phyloP scores from a whole-genome alignment of 345 rosid genomes.

The Nephelium lappaceum region DNA sequence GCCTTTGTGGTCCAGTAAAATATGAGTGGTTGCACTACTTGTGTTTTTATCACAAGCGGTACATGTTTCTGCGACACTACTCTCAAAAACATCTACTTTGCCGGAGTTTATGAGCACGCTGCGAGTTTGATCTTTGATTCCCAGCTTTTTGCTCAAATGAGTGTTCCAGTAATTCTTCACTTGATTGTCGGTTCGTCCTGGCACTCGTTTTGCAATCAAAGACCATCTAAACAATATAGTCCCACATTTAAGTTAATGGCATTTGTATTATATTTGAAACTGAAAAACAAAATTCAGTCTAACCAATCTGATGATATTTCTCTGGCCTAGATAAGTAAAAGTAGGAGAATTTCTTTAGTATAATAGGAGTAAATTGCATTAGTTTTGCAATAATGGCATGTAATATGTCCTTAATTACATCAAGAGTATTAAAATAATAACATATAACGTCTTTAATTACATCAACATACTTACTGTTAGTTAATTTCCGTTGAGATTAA shows the following conservation, averaged over 20 bases:
- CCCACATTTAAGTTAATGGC: background rate
- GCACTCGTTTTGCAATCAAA: conserved; percentile 69
- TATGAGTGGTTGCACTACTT: background rate
- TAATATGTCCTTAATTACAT: too few species aligned
- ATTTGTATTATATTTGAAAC: background rate
- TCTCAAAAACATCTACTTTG: conserved; percentile 1
- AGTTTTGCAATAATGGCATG: too few species aligned
- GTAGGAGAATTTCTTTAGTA: too few species aligned
- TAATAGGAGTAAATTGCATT: too few species aligned
- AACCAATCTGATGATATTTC: too few species aligned
- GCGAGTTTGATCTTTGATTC: conserved; percentile 28
- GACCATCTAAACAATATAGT: conserved; percentile 51
- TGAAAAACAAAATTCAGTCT: too few species aligned
- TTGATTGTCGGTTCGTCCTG: conserved; percentile 75
- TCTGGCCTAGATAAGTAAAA: too few species aligned
- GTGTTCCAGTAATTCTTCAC: conserved; percentile 75
- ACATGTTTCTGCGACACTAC: conserved; percentile 1
- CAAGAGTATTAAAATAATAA: too few species aligned
- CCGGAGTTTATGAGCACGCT: conserved; percentile 9
- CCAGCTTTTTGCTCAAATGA: conserved; percentile 54
- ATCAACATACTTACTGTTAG: too few species aligned
- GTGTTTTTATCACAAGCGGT: background rate
- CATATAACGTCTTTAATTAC: too few species aligned
- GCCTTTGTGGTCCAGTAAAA: conserved; percentile 12
- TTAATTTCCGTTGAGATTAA: too few species aligned